These are phyloP conservation scores for Thalassiosira exigua DNA, from an alignment of 352 stramenopile species.

Conservation along the genomic window DNA sequence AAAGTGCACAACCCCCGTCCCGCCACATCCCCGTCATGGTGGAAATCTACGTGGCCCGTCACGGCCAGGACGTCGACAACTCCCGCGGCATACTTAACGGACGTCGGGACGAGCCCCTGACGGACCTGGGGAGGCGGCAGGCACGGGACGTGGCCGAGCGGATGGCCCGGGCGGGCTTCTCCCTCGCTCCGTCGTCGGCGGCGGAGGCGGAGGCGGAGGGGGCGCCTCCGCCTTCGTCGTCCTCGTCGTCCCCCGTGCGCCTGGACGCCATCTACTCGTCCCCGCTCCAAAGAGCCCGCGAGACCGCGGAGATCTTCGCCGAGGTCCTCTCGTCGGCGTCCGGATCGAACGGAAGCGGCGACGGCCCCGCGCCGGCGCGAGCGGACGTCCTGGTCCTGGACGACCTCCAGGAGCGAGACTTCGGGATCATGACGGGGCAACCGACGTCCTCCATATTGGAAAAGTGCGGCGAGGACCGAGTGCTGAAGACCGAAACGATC, in stretches of 20 bases:
- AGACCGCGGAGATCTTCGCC: slow-evolving; percentile 61
- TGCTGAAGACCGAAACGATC: slow-evolving; percentile 59
- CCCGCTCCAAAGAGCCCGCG: slow-evolving; percentile 44
- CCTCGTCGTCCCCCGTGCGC: no score
- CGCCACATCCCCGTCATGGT: slow-evolving; percentile 48
- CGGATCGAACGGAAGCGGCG: background rate
- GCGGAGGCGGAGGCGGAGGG: background rate
- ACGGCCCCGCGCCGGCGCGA: slow-evolving; percentile 29
- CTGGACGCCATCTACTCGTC: slow-evolving; percentile 63
- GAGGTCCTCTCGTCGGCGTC: slow-evolving; percentile 17
- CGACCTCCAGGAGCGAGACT: slow-evolving; percentile 55
- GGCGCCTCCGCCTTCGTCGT: background rate
- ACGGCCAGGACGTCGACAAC: slow-evolving; percentile 69
- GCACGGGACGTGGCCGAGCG: slow-evolving; percentile 43
- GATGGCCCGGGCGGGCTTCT: slow-evolving; percentile 52
- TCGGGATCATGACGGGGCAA: slow-evolving; percentile 59
- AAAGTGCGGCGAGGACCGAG: slow-evolving; percentile 33
- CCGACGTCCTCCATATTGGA: slow-evolving; percentile 52
- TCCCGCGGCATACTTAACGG: slow-evolving; percentile 65
- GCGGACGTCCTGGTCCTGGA: slow-evolving; percentile 40
- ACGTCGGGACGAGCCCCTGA: slow-evolving; percentile 54
- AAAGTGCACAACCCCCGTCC: no score
- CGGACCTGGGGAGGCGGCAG: slow-evolving; percentile 51
- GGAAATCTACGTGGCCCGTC: slow-evolving; percentile 60
- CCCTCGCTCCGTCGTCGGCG: background rate